Conservation (phyloP, 495 filamentous ascomycete species). For the Darksidea phi region DNA sequence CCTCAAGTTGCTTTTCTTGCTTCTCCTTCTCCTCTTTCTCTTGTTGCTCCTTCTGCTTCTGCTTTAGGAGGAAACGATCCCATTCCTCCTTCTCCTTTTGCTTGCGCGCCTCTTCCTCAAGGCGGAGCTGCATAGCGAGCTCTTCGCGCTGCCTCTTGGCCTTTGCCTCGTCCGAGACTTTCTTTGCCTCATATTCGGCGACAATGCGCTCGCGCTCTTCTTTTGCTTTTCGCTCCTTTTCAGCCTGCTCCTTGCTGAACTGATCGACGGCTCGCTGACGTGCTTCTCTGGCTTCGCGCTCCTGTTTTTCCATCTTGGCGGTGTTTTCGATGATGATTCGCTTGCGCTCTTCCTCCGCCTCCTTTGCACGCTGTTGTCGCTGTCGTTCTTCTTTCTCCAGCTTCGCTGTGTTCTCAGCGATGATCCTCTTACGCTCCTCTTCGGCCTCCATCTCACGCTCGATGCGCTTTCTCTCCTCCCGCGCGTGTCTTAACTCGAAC, state of each 20-base stretch:
- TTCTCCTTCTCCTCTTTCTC: slow-evolving; percentile 39
- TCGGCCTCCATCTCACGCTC: slow-evolving; percentile 22
- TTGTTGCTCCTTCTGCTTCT: slow-evolving; percentile 42
- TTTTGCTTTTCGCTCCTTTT: slow-evolving; percentile 32
- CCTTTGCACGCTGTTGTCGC: slow-evolving; percentile 15
- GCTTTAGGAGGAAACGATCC: slow-evolving; percentile 36
- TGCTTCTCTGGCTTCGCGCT: slow-evolving; percentile 29
- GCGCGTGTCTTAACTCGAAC: slow-evolving; percentile 29
- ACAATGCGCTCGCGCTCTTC: slow-evolving; percentile 35
- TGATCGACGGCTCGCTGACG: slow-evolving; percentile 31
- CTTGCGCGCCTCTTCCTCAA: slow-evolving; percentile 39
- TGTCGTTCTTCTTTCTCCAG: slow-evolving; percentile 30
- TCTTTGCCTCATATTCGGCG: slow-evolving; percentile 39
- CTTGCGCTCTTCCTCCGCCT: slow-evolving; percentile 29
- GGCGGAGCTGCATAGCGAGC: slow-evolving; percentile 35
- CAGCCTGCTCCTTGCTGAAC: slow-evolving; percentile 31
- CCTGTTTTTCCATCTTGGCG: slow-evolving; percentile 25
- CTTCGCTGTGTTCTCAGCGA: slow-evolving; percentile 29
- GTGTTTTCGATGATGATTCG: slow-evolving; percentile 33
- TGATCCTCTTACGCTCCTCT: slow-evolving; percentile 11
- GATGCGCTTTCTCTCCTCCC: slow-evolving; percentile 12
- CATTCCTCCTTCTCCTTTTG: slow-evolving; percentile 40
- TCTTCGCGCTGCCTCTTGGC: slow-evolving; percentile 34
- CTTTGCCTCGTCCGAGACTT: slow-evolving; percentile 35
- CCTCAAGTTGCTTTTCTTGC: slow-evolving; percentile 33